phyloP scores from a whole-genome alignment of 2,329 filamentous ascomycete species.

The Plectosphaerella plurivora region DNA sequence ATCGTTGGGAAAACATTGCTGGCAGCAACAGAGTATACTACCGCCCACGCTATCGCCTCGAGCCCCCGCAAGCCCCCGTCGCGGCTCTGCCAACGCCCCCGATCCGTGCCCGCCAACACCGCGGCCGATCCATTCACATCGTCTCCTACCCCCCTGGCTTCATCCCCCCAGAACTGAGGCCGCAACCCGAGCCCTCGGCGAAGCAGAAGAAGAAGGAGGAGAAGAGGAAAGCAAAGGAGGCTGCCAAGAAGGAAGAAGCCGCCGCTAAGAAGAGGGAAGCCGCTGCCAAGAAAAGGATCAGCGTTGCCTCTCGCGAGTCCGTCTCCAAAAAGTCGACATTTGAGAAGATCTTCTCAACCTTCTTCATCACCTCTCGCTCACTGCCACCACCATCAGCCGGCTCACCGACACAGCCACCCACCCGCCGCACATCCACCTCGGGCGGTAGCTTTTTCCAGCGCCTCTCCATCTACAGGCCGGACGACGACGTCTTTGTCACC shows the following conservation, averaged over 20 bases:
- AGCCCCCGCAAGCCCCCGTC: constrained; percentile 7
- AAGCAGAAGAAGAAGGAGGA: constrained; percentile 20
- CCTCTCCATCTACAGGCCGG: not conserved
- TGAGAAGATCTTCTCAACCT: constrained; percentile 1
- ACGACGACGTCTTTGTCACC: not conserved
- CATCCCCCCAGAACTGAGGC: constrained; percentile 39
- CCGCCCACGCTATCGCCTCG: constrained; percentile 15
- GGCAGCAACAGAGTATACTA: constrained; percentile 21
- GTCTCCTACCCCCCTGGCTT: constrained; percentile 36
- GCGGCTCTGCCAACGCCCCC: constrained; percentile 26
- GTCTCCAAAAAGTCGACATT: not conserved
- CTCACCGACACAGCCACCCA: not conserved
- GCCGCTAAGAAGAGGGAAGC: not conserved
- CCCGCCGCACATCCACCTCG: not conserved
- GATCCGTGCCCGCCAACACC: constrained; percentile 31
- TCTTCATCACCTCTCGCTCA: not conserved
- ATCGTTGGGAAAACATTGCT: constrained; percentile 10
- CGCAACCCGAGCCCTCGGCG: constrained; percentile 28
- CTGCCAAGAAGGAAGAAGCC: not conserved
- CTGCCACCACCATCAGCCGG: not conserved
- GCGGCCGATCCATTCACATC: constrained; percentile 37
- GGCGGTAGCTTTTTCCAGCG: not conserved
- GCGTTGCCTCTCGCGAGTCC: not conserved
- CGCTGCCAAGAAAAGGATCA: not conserved
- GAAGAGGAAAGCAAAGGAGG: not conserved